These are phyloP conservation scores for Calocybe indica DNA, from an alignment of 768 basidiomycete species.

Conservation along the genomic window DNA sequence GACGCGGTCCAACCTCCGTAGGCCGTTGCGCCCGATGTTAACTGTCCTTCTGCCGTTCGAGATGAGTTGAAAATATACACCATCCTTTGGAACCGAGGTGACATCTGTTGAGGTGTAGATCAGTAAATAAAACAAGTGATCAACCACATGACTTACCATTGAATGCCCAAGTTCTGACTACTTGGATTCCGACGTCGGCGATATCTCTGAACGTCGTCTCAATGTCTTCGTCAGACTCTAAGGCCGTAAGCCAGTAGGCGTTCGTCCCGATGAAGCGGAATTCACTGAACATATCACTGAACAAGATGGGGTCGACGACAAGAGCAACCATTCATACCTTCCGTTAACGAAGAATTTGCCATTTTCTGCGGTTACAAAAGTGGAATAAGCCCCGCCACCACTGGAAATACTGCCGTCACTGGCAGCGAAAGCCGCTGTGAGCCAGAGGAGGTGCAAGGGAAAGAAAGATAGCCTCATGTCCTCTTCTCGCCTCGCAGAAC, in stretches of 20 bases:
- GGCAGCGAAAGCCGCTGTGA: too few relatives aligned
- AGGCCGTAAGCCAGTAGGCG: constrained; percentile 57
- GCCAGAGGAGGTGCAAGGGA: too few relatives aligned
- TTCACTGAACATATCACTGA: constrained; percentile 11
- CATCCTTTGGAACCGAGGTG: constrained; percentile 38
- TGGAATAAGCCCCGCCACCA: constrained; percentile 7
- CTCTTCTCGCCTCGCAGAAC: too few relatives aligned
- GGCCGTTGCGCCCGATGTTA: constrained; percentile 56
- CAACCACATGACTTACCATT: constrained; percentile 37
- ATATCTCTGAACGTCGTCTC: constrained; percentile 53
- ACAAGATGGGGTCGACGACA: neutral
- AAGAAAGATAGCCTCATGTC: too few relatives aligned
- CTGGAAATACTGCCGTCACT: too few relatives aligned
- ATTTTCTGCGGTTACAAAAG: constrained; percentile 40
- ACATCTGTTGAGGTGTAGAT: neutral
- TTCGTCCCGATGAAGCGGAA: constrained; percentile 43
- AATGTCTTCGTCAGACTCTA: constrained; percentile 54
- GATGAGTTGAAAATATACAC: constrained; percentile 62
- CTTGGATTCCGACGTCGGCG: constrained; percentile 46
- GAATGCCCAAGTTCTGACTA: constrained; percentile 68
- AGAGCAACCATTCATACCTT: constrained; percentile 24
- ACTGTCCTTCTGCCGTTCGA: constrained; percentile 46
- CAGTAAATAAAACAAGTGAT: neutral
- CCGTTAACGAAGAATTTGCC: constrained; percentile 51
- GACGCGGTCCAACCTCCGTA: constrained; percentile 58